A percentile compares a stretch with the other conserved stretches of the same genome.
Evolutionary conservation across 1,284 basidiomycete genomes (phyloP).

Genomic region (Cryptococcus depauperatus): DNA sequence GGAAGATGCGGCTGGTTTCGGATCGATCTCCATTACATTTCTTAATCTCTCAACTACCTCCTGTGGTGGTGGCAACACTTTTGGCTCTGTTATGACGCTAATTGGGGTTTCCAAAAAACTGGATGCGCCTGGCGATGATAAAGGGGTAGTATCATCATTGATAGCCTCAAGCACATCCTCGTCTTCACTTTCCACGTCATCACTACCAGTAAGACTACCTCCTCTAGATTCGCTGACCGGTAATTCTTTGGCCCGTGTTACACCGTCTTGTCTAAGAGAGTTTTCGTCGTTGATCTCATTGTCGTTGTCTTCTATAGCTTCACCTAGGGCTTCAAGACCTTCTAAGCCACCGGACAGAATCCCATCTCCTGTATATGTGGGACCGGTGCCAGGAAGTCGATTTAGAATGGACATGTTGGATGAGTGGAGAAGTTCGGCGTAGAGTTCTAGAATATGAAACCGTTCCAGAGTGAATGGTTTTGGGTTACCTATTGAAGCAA

Average conservation of each 20-base stretch:
- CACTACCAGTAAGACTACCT: slow-evolving; percentile 51
- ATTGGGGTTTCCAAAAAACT: slow-evolving; percentile 4
- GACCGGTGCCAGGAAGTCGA: slow-evolving; percentile 59
- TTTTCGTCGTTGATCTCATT: slow-evolving; percentile 47
- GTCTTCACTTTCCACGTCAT: slow-evolving; percentile 63
- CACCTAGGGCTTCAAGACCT: slow-evolving; percentile 70
- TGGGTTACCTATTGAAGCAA: slow-evolving; percentile 62
- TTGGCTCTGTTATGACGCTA: slow-evolving; percentile 21
- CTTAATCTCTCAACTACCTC: slow-evolving; percentile 33
- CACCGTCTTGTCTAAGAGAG: slow-evolving; percentile 45
- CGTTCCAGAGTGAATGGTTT: slow-evolving; percentile 87
- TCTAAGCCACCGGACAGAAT: slow-evolving; percentile 70
- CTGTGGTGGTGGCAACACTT: slow-evolving; percentile 29
- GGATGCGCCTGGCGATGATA: slow-evolving; percentile 14
- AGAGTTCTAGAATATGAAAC: slow-evolving; percentile 94
- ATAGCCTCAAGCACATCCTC: slow-evolving; percentile 67
- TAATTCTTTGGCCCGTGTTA: slow-evolving; percentile 56
- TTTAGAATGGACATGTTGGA: slow-evolving; percentile 98
- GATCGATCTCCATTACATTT: slow-evolving; percentile 31
- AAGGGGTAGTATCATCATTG: slow-evolving; percentile 24
- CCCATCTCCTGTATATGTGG: slow-evolving; percentile 70
- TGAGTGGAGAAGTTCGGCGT: slow-evolving; percentile 93
- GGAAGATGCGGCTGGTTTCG: slow-evolving; percentile 5
- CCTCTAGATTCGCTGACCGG: slow-evolving; percentile 53
- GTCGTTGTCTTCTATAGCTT: slow-evolving; percentile 56